Evolutionary conservation across 176 grass and related monocot species (phyloP).

Genomic region (Aegilops bicornis): DNA sequence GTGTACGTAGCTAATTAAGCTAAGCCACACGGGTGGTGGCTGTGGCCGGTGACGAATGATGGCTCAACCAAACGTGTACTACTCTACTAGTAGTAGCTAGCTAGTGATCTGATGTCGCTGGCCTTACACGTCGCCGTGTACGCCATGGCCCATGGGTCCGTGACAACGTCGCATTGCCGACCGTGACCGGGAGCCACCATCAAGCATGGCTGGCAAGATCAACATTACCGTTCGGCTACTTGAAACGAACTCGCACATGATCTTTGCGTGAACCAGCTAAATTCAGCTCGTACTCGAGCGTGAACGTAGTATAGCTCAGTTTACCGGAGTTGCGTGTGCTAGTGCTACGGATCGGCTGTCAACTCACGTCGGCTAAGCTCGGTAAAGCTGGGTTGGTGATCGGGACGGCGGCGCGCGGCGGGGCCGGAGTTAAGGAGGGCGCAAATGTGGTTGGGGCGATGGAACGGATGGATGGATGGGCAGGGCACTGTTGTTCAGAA

Average conservation of each 20-base stretch:
- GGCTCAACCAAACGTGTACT: neutral
- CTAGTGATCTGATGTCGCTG: neutral
- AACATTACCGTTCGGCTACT: neutral
- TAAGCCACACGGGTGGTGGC: neutral
- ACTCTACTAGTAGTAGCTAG: too few species aligned
- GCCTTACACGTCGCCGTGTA: neutral
- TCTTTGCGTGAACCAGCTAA: neutral
- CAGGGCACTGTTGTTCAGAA: neutral
- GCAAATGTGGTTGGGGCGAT: constrained; percentile 22
- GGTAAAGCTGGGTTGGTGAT: neutral
- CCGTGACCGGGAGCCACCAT: neutral
- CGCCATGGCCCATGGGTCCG: neutral
- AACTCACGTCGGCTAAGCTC: neutral
- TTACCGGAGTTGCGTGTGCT: neutral
- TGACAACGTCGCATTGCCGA: neutral
- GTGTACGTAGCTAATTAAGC: neutral
- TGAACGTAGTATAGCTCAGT: neutral
- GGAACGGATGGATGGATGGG: neutral
- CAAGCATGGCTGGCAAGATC: neutral
- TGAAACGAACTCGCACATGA: neutral
- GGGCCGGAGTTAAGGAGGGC: constrained; percentile 9
- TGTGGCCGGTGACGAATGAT: neutral
- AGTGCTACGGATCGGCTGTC: neutral
- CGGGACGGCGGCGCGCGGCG: neutral
- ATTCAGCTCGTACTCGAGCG: neutral